Evolutionary conservation across 139 green algal genomes (phyloP).

Genomic region (Tetraselmis chui): DNA sequence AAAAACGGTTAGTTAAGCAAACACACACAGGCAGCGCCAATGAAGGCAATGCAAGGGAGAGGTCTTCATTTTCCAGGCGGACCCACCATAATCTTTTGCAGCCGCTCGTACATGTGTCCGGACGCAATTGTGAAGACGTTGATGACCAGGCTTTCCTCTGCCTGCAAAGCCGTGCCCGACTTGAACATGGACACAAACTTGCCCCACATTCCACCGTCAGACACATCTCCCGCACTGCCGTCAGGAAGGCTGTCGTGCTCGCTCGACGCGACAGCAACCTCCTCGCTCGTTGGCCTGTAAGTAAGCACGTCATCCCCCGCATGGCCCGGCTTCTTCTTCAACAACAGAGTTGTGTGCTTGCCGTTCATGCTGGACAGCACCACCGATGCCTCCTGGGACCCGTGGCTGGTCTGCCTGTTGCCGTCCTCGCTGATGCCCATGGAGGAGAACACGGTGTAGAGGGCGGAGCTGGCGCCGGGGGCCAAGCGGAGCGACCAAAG

Average conservation of each 20-base stretch:
- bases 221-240: too few species aligned
- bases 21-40: too few species aligned
- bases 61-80: too few species aligned
- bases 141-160: conserved; percentile 42
- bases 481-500: conserved; percentile 62
- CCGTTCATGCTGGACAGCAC: neutral
- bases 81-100: conserved; percentile 98
- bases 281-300: conserved; percentile 30
- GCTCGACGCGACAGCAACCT: neutral
- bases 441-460: conserved; percentile 22
- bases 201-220: too few species aligned
- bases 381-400: neutral
- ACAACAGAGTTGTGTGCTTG: neutral
- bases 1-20: too few species aligned
- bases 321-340: neutral
- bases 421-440: neutral
- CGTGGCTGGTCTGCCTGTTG: neutral
- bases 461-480: conserved; percentile 33
- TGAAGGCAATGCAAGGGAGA: too few species aligned
- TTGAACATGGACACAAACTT: neutral
- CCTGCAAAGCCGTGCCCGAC: neutral
- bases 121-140: conserved; percentile 96
- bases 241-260: too few species aligned
- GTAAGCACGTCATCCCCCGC: conserved; percentile 39
- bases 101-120: conserved; percentile 96